Base-by-base conservation (phyloP, 768 basidiomycete genomes). In the Boletus huronensis region DNA sequence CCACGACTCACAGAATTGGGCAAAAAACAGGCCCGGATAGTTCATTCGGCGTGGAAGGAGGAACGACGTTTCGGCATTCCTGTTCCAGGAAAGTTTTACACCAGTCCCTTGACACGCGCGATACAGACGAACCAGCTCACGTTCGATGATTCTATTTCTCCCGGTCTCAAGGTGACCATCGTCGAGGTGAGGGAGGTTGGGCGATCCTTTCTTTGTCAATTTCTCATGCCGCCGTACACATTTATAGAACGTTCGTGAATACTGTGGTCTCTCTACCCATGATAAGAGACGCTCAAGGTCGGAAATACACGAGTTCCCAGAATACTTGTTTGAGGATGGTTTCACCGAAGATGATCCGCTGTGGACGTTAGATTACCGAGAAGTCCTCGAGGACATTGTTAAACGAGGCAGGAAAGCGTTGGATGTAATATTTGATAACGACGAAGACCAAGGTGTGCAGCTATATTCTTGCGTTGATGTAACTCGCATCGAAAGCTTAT, bases 261-360 rank as follows among this genome's bases (percentile, higher is more conserved):
- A 26, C 8, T 1, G 77, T 50, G 86, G 86, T 0, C 73, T 78
- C 5, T 85, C 85, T 60, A 87, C 85, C 0, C 88, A 84, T 59
- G 87, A 89, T 66, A 77, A 78, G 53, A 78, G 85, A 17, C 72
- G 72, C 16, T 70, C 78, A 0, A 70, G 70, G 19, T 70, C 76
- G 0, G 73, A 77, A 49, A 82, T 19, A n/a, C 34, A 45, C 28
- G 32, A 34, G 9, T 88, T 58, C 58, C 79, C 81, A 0, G 59
- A 65, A 7, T 82, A 82, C 59, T 54, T 57, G 6, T 76, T 87
- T 35, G 84, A 88, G 59, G 61, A 64, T 0, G 77, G 72, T 0
- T 79, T 88, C 52, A 68, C 77, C 0, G 85, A 89, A 61, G 72
- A 80, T n/a, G 87, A 89, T 62, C 63, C 72, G 11, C 66, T 85